phyloP scores from a whole-genome alignment of 306 rosid genomes.

The Rosa multiflora region DNA sequence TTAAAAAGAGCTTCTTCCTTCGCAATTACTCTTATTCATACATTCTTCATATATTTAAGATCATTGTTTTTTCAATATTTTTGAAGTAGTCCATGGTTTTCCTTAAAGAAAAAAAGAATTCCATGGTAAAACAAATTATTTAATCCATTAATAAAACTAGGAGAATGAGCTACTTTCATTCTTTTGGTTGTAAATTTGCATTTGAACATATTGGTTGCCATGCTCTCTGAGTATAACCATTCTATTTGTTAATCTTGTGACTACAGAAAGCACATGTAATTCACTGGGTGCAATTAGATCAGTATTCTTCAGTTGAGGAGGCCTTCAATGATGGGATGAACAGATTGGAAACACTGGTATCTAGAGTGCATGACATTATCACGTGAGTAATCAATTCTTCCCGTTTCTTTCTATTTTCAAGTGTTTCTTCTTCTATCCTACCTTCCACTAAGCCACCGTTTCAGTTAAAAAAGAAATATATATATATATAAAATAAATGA shows the following conservation, averaged over 20 bases:
- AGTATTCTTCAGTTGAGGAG: slow-evolving; percentile 65
- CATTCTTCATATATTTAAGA: neutral
- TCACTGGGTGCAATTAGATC: slow-evolving; percentile 88
- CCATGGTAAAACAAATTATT: neutral
- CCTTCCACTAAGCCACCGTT: neutral
- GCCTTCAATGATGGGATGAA: slow-evolving; percentile 66
- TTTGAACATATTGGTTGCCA: slow-evolving; percentile 3
- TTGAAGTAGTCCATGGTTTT: neutral
- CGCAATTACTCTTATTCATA: neutral
- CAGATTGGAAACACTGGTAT: slow-evolving; percentile 56
- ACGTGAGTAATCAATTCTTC: slow-evolving; percentile 52
- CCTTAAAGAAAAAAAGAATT: neutral
- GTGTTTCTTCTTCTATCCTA: neutral
- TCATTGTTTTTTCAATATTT: neutral
- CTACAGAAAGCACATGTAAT: slow-evolving; percentile 81
- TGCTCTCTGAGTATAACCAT: neutral
- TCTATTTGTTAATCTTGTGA: slow-evolving; percentile 10
- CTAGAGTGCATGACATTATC: slow-evolving; percentile 78
- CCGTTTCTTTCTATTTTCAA: slow-evolving; percentile 6
- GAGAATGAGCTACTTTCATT: neutral
- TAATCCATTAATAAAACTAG: neutral
- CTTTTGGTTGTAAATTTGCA: neutral
- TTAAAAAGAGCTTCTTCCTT: neutral
- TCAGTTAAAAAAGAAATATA: too few species aligned
- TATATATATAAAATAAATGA: too few species aligned